Evolutionary conservation across 805 yeast genomes (phyloP).

Genomic region (Maudiozyma serrabonitensis): DNA sequence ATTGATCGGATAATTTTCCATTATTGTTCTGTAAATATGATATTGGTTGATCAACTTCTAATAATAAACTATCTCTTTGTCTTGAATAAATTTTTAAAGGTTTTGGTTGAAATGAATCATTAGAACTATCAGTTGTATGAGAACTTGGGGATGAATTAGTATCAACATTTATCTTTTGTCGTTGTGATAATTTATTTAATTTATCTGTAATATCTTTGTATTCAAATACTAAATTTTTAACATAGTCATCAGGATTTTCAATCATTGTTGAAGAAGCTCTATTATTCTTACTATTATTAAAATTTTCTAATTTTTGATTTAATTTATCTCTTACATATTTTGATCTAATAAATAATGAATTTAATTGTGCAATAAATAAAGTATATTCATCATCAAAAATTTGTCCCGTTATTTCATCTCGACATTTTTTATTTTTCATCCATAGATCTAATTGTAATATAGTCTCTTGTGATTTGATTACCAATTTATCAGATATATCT

Average conservation of each 20-base stretch:
- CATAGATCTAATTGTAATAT: constrained; percentile 23
- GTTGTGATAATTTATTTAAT: constrained; percentile 18
- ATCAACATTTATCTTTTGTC: background rate
- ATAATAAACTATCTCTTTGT: constrained; percentile 2
- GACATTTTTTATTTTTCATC: constrained; percentile 18
- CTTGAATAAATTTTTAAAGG: constrained; percentile 22
- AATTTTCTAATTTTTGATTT: constrained; percentile 1
- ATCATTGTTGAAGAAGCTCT: background rate
- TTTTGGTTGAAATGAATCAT: constrained; percentile 16
- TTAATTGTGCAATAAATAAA: constrained; percentile 20
- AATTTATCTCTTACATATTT: constrained; percentile 16
- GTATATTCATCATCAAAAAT: constrained; percentile 1
- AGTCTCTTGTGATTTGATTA: constrained; percentile 25
- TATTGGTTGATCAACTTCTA: background rate
- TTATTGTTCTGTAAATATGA: background rate
- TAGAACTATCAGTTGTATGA: constrained; percentile 8
- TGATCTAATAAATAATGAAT: constrained; percentile 19
- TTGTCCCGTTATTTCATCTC: background rate
- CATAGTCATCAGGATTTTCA: constrained; percentile 8
- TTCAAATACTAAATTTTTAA: constrained; percentile 20
- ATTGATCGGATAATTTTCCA: too few species aligned
- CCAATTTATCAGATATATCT: constrained; percentile 19
- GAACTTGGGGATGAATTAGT: constrained; percentile 10
- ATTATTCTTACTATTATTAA: constrained; percentile 1
- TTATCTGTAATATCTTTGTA: constrained; percentile 19